Evolutionary conservation across 257 asterid genomes (phyloP), one percentile per base, ranked within the genome.

Genomic region (Pogostemon cablin): DNA sequence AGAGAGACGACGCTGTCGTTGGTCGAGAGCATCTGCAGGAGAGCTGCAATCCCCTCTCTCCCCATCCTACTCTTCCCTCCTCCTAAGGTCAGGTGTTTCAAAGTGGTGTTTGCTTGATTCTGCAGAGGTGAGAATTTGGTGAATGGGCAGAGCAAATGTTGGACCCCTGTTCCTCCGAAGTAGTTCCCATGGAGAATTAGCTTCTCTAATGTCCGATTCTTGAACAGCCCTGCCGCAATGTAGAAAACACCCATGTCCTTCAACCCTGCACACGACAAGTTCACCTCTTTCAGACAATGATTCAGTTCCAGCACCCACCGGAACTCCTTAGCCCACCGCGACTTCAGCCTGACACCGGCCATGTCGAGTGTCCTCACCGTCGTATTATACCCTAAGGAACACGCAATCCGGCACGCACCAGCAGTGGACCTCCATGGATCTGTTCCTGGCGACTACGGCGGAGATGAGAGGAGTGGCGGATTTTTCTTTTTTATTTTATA

Each of bases 111-210:
- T 7, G 96, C 98, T 74, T 82, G 96, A 66, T 47, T 85, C 76
- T 92, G 98, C 81, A 85, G 78, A 10, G 88, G 43, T 0, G 98
- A 86, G 76, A 87, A 92, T 52, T 83, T 82, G 86, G 86, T 90
- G 70, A 92, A 62, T n/a, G 98, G 98, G 70, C 96, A 88, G 66
- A 92, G 91, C 48, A 92, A 75, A 77, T 92, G 98, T 64, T 92
- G 96, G 3, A 90, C 76, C 0, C 96, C 96, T 6, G 81, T 48
- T 15, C 92, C 96, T 0, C 90, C 86, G 4, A 83, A 88, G 62
- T 81, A 73, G 64, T 92, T 92, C 63, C 95, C 96, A 34, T 83
- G 82, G 35, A 92, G 86, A 74, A 76, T 54, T 64, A 92, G 59
- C 6, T 74, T 90, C 53, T 92, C 85, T 86, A 92, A 76, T 9